Conservation (phyloP, 768 basidiomycete genomes). For the Serpula lacrymans region DNA sequence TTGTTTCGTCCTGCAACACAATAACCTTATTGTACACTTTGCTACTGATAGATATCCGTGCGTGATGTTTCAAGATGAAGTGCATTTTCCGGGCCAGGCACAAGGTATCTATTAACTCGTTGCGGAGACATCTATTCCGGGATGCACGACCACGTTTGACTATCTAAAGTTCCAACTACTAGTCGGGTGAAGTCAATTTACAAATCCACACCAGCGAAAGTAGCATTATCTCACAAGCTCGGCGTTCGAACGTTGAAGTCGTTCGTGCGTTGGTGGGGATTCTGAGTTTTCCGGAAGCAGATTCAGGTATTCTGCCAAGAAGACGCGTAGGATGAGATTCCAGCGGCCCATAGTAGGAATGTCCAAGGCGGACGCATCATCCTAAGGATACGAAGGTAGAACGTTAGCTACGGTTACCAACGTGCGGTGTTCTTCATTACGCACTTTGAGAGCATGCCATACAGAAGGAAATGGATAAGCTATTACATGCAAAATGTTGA, state of each 20-base stretch:
- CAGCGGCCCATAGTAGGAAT: constrained; percentile 83
- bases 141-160: no score
- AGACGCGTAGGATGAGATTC: constrained; percentile 85
- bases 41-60: no score
- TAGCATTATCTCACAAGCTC: constrained; percentile 58
- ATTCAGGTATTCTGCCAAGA: constrained; percentile 87
- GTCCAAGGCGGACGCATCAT: constrained; percentile 85
- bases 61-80: no score
- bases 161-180: no score
- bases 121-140: no score
- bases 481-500: constrained; percentile 88
- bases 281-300: constrained; percentile 48
- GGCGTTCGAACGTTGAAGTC: constrained; percentile 33
- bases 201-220: no score
- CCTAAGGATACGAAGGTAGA: constrained; percentile 44
- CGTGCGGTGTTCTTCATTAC: constrained; percentile 16
- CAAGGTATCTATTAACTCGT: no score
- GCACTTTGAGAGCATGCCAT: constrained; percentile 80
- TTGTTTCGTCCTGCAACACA: not conserved
- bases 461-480: constrained; percentile 84
- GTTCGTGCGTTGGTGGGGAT: constrained; percentile 16
- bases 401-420: not conserved
- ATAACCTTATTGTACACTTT: no score
- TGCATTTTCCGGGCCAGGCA: no score
- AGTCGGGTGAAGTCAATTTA: no score